These are phyloP conservation scores for Cinnamomum chago DNA, from an alignment of 164 flowering plant species.

Conservation along the genomic window DNA sequence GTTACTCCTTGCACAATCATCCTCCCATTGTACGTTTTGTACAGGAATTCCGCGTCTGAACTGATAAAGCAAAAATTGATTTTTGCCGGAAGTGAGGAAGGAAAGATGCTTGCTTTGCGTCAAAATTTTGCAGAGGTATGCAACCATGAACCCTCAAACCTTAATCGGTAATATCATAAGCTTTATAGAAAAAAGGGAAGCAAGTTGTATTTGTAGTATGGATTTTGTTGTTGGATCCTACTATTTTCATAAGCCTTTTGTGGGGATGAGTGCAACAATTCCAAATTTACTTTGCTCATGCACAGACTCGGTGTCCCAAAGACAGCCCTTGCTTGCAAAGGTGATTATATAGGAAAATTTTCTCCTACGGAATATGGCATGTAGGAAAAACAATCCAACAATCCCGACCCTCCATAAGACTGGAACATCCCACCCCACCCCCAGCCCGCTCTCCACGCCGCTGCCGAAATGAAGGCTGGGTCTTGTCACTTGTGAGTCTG, in stretches of 20 bases:
- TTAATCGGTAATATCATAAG: background rate
- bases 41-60: conserved; percentile 90
- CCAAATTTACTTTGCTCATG: background rate
- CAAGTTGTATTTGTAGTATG: background rate
- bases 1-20: background rate
- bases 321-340: too few relatives aligned
- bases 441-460: too few relatives aligned
- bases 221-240: background rate
- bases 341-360: too few relatives aligned
- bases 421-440: too few relatives aligned
- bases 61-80: conserved; percentile 74
- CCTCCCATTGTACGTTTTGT: background rate
- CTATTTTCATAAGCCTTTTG: background rate
- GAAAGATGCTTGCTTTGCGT: conserved; percentile 88
- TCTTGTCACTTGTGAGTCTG: too few relatives aligned
- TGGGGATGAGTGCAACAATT: background rate
- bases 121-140: conserved; percentile 89
- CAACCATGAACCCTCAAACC: background rate
- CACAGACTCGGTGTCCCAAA: background rate
- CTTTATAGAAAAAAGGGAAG: background rate
- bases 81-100: conserved; percentile 90
- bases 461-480: too few relatives aligned
- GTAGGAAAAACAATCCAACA: too few relatives aligned
- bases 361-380: too few relatives aligned
- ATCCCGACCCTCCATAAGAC: too few relatives aligned